A percentile compares a stretch with the other conserved stretches of the same genome.
These are phyloP conservation scores for Pyrenochaeta sp. DNA, from an alignment of 2,329 filamentous ascomycete genomes.

Conservation along the genomic window DNA sequence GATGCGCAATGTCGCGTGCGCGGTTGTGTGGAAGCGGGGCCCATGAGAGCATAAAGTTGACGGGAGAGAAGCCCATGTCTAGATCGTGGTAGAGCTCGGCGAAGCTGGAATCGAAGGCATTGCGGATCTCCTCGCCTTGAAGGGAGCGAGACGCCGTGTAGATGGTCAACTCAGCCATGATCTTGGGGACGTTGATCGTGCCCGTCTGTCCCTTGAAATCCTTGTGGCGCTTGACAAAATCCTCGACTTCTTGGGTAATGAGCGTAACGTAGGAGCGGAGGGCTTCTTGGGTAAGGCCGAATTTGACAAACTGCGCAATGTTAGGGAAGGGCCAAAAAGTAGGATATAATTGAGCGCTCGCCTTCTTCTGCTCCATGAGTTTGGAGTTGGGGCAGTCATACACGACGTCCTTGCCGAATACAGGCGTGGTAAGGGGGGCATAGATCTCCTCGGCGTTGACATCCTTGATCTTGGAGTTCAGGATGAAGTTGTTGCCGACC, in stretches of 20 bases:
- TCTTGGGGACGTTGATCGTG: conserved; percentile 73
- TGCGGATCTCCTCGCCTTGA: conserved; percentile 83
- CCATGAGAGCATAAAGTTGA: conserved; percentile 93
- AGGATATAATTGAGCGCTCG: conserved; percentile 46
- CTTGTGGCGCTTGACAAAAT: conserved; percentile 73
- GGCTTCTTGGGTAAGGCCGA: conserved; percentile 76
- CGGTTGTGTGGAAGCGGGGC: conserved; percentile 88
- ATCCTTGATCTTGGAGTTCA: conserved; percentile 89
- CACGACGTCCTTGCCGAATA: conserved; percentile 85
- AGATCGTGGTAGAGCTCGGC: conserved; percentile 86
- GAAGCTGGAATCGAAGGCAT: conserved; percentile 79
- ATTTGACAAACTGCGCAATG: conserved; percentile 73
- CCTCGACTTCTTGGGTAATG: conserved; percentile 76
- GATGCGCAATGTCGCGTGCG: conserved; percentile 78
- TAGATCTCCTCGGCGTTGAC: conserved; percentile 93
- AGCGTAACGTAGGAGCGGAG: conserved; percentile 80
- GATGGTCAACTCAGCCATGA: conserved; percentile 86
- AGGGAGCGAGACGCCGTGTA: conserved; percentile 87
- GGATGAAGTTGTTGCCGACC: conserved; percentile 86
- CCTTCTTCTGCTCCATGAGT: conserved; percentile 96
- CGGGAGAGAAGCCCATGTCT: conserved; percentile 86
- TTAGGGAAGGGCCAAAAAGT: conserved; percentile 10
- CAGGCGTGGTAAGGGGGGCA: conserved; percentile 72
- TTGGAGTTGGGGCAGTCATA: conserved; percentile 92
- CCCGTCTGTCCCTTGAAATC: conserved; percentile 74